phyloP scores from a whole-genome alignment of 1,284 basidiomycete species.

The Dichomitus squalens region DNA sequence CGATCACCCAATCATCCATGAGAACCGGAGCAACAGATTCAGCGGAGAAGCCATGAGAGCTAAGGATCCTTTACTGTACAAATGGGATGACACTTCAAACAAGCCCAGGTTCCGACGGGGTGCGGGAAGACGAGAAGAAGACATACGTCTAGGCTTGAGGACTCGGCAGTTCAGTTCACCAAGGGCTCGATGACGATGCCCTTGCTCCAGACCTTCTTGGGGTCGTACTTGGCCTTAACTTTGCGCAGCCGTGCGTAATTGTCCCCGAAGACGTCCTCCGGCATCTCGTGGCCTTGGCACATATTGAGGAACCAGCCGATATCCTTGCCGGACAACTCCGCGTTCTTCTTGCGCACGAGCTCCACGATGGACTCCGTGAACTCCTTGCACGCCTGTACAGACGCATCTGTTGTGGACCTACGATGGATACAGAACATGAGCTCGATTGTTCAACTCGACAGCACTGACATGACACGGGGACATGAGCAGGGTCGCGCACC shows the following conservation, averaged over 20 bases:
- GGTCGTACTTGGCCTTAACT: constrained; percentile 40
- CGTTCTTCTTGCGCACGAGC: constrained; percentile 26
- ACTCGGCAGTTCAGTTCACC: constrained; percentile 2
- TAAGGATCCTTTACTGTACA: neutral
- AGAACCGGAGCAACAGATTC: too few species aligned
- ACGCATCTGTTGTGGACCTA: constrained; percentile 21
- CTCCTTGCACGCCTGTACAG: constrained; percentile 8
- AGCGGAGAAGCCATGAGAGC: too few species aligned
- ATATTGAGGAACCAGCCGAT: constrained; percentile 26
- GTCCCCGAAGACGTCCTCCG: constrained; percentile 33
- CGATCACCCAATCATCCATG: too few species aligned
- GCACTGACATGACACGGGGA: neutral
- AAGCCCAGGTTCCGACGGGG: too few species aligned
- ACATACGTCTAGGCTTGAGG: neutral
- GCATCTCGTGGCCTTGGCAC: constrained; percentile 22
- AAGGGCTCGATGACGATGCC: constrained; percentile 28
- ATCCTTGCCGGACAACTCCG: constrained; percentile 20
- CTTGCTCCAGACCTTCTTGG: constrained; percentile 35
- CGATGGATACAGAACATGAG: neutral
- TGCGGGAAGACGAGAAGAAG: neutral
- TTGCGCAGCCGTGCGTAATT: constrained; percentile 33
- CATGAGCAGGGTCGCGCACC: constrained; percentile 14
- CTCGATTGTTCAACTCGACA: neutral
- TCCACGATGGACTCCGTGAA: constrained; percentile 13
- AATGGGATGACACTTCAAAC: neutral